These are phyloP conservation scores for Stephania yunnanensis DNA, from an alignment of 164 flowering plant genomes.

Conservation along the genomic window DNA sequence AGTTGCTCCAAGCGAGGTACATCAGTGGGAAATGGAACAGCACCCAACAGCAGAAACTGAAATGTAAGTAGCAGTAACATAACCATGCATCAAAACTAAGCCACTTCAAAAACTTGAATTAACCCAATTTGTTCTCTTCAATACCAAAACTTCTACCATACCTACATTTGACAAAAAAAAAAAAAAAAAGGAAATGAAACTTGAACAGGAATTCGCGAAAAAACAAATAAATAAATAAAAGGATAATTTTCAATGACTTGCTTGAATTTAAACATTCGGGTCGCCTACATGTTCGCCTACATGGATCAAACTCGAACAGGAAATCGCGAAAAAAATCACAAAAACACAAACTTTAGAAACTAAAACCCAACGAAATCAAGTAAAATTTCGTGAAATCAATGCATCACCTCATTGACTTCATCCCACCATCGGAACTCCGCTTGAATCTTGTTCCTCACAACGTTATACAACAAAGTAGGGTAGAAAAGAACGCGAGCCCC, in stretches of 20 bases:
- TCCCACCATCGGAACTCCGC: conserved; percentile 96
- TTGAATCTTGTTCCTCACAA: conserved; percentile 75
- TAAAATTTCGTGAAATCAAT: neutral
- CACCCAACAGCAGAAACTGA: conserved; percentile 85
- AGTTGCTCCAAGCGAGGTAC: conserved; percentile 66
- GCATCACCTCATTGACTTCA: conserved; percentile 81
- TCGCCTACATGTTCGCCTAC: neutral
- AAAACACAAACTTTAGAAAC: neutral
- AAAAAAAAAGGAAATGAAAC: neutral
- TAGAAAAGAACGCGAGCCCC: conserved; percentile 84
- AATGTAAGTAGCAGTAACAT: conserved; percentile 9
- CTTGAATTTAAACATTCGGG: neutral
- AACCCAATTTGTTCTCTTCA: neutral
- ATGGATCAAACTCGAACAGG: neutral
- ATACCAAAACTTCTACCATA: neutral
- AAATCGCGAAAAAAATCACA: neutral
- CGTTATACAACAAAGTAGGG: conserved; percentile 81
- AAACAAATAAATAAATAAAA: no score
- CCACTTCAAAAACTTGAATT: neutral
- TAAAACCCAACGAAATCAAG: neutral
- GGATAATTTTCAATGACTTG: neutral
- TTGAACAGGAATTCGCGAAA: neutral
- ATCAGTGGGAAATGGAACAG: conserved; percentile 91
- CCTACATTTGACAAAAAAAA: neutral
- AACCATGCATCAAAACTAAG: neutral